Base-by-base conservation (phyloP, 2,329 filamentous ascomycete species). In the Drechslerella dactyloides region DNA sequence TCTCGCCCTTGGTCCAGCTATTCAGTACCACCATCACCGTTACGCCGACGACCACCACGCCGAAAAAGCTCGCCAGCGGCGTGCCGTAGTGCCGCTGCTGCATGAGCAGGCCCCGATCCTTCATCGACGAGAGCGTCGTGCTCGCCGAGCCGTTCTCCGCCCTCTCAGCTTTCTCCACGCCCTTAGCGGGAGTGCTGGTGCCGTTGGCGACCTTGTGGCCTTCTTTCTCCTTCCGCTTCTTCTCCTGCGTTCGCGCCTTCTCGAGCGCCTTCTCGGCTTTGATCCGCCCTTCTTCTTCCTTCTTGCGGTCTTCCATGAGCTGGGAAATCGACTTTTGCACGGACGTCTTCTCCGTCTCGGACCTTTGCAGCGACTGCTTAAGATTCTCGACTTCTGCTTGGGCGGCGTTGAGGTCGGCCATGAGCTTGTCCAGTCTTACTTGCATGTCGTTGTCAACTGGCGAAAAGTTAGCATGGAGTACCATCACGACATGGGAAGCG, bases 1-100 rank as follows among this genome's bases (percentile, higher is more conserved):
- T 78, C 70, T 84, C 83, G 61, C 81, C 79, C 76, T 83, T 83
- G 77, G 91, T 89, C 90, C 90, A 93, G 57, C 89, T 89, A 77
- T 94, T 94, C 75, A 94, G 84, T 80, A 92, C 93, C 46, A 89
- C 90, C 90, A 94, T 94, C 74, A 94, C 79, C 13, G 90, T 89
- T 81, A 94, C 89, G 33, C 90, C 90, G 72, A 94, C 82, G 63
- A 94, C 80, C 24, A 94, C 90, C 33, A 94, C 90, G 10, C 90
- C 89, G 51, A 94, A 80, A 85, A 93, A 91, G 1, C 89, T 92
- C 44, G 89, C 88, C 77, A 93, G 93, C 15, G 90, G 90, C 68
- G 90, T 82, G 84, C 51, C 87, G 83, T 73, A 83, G 79, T 53
- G 24, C 80, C 76, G 56, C 80, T 78, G 44, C 42, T 24, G 51